Conservation (phyloP, 768 basidiomycete genomes). For the Amanita thiersii region DNA sequence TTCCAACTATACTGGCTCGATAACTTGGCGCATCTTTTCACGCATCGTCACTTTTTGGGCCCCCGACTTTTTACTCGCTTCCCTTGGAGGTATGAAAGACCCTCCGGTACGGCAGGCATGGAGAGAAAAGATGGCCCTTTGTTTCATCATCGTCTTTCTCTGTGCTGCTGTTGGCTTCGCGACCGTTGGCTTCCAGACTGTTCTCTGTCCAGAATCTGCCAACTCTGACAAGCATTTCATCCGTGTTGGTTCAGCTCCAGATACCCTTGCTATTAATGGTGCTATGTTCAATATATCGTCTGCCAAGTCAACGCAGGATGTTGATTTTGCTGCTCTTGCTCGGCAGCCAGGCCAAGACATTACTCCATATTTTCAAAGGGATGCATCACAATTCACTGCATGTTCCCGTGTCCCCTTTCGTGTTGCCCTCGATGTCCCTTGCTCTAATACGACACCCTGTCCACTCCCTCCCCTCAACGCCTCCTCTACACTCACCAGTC, state of each 20-base stretch:
- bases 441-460: conserved; percentile 52
- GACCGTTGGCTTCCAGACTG: conserved; percentile 90
- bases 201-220: conserved; percentile 69
- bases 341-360: conserved; percentile 77
- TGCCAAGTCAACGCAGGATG: conserved; percentile 37
- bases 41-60: conserved; percentile 86
- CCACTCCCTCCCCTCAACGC: conserved; percentile 54
- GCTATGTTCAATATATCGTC: conserved; percentile 64
- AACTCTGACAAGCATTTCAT: conserved; percentile 38
- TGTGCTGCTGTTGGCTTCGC: conserved; percentile 82
- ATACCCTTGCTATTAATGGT: conserved; percentile 73
- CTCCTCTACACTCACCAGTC: conserved; percentile 45
- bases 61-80: conserved; percentile 64
- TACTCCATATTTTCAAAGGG: conserved; percentile 75
- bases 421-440: conserved; percentile 71
- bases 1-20: conserved; percentile 34
- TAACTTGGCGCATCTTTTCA: conserved; percentile 79
- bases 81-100: conserved; percentile 77
- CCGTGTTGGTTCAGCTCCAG: conserved; percentile 45
- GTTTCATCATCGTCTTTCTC: conserved; percentile 74
- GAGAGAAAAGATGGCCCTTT: conserved; percentile 95
- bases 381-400: conserved; percentile 50
- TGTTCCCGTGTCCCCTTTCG: conserved; percentile 59
- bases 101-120: conserved; percentile 79
- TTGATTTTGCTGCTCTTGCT: conserved; percentile 53